Percentiles rank a stretch among this genome's conserved stretches.
Conservation (phyloP, 2,329 filamentous ascomycete species). For the Cladosporium halotolerans region DNA sequence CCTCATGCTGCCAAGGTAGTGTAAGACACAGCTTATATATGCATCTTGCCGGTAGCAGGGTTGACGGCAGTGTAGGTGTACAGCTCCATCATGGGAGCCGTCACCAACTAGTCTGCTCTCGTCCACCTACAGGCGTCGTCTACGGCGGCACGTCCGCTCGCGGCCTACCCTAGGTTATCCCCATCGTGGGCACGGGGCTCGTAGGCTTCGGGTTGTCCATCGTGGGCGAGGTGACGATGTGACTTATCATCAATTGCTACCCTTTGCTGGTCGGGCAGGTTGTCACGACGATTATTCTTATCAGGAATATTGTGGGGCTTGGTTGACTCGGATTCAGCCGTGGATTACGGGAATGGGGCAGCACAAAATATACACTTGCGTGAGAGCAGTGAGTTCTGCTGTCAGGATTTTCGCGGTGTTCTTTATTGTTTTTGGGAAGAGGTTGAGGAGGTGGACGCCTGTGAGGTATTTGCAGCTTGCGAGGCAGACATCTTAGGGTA, state of each 20-base stretch:
- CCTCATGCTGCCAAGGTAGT: conserved; percentile 10
- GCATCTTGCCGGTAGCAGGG: not conserved
- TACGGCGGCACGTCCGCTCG: conserved; percentile 44
- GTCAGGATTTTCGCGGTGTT: conserved; percentile 31
- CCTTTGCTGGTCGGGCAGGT: conserved; percentile 40
- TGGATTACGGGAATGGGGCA: conserved; percentile 39
- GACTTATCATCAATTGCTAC: conserved; percentile 42
- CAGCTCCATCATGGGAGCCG: conserved; percentile 15
- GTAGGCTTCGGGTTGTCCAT: conserved; percentile 37
- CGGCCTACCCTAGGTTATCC: conserved; percentile 42
- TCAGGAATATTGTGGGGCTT: conserved; percentile 45
- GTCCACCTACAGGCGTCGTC: conserved; percentile 30
- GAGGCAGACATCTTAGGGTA: not conserved
- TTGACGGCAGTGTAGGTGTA: conserved; percentile 1
- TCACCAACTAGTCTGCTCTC: conserved; percentile 17
- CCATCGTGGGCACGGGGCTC: conserved; percentile 38
- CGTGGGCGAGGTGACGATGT: conserved; percentile 45
- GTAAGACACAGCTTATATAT: not conserved
- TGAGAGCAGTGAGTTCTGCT: conserved; percentile 40
- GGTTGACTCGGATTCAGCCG: conserved; percentile 42
- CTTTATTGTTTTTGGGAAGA: conserved; percentile 15
- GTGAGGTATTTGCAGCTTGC: conserved; percentile 12
- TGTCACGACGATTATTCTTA: conserved; percentile 41
- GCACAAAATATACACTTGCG: conserved; percentile 38
- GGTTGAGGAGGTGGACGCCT: conserved; percentile 11